Evolutionary conservation across 2,329 filamentous ascomycete species (phyloP).

Genomic region (Penicillium frequentans): DNA sequence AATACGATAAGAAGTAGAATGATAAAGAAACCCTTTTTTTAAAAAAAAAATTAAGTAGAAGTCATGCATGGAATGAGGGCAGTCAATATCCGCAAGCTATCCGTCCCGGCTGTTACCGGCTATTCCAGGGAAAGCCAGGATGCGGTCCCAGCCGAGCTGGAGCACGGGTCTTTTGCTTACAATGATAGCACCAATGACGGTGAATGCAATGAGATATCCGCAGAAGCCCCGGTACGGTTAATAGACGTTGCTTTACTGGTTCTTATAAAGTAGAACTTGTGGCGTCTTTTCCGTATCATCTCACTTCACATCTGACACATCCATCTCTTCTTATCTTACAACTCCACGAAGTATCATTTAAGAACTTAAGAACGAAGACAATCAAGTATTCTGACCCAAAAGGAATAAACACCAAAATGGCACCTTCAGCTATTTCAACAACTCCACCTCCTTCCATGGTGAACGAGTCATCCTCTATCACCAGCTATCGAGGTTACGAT

Average conservation of each 20-base stretch:
- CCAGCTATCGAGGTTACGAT: constrained; percentile 74
- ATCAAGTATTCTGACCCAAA: background rate
- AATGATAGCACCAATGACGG: constrained; percentile 2
- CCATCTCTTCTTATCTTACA: background rate
- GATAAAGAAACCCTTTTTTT: background rate
- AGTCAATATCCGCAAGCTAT: background rate
- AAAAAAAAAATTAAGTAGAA: background rate
- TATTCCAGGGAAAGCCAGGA: constrained; percentile 21
- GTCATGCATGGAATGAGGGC: background rate
- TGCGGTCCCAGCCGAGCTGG: constrained; percentile 2
- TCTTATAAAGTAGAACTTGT: constrained; percentile 6
- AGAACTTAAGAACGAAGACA: background rate
- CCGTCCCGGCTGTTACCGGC: constrained; percentile 19
- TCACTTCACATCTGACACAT: background rate
- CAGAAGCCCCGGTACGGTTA: constrained; percentile 9
- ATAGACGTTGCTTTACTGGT: background rate
- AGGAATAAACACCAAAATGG: constrained; percentile 23
- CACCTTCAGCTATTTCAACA: constrained; percentile 32
- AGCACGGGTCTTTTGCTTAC: background rate
- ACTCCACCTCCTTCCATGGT: constrained; percentile 22
- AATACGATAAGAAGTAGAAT: background rate
- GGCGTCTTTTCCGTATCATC: background rate
- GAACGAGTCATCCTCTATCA: constrained; percentile 24
- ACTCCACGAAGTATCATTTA: background rate
- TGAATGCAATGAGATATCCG: background rate